phyloP scores from a whole-genome alignment of 176 grass and related monocot genomes.

The Avena sativa region DNA sequence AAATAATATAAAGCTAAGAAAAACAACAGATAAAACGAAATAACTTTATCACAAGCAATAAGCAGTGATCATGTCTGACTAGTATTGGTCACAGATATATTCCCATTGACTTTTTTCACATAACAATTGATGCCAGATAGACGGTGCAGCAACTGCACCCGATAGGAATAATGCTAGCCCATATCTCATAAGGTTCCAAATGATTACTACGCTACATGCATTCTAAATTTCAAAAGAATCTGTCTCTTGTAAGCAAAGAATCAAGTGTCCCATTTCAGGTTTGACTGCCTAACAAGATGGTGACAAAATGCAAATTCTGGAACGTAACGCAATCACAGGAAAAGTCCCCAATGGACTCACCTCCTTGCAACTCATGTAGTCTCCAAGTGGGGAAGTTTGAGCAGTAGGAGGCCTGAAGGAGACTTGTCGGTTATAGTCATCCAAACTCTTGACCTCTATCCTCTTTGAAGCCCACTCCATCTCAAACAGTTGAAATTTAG shows the following conservation, averaged over 20 bases:
- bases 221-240: conserved; percentile 17
- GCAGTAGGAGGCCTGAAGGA: neutral
- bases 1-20: neutral
- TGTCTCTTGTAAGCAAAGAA: conserved; percentile 23
- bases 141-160: neutral
- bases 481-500: neutral
- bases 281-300: neutral
- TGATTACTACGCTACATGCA: conserved; percentile 2
- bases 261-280: conserved; percentile 7
- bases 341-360: neutral
- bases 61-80: conserved; percentile 21
- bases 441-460: neutral
- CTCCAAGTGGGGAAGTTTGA: neutral
- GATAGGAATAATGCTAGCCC: conserved; percentile 28
- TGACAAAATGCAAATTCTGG: neutral
- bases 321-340: neutral
- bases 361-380: neutral
- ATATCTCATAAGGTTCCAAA: conserved; percentile 17
- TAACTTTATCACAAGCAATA: conserved; percentile 8
- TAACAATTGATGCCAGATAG: neutral
- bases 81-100: conserved; percentile 20
- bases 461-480: neutral
- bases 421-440: neutral
- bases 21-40: conserved; percentile 25
- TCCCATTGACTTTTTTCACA: conserved; percentile 23